Percentiles rank a stretch among this genome's conserved stretches.
Evolutionary conservation across 768 basidiomycete species (phyloP).

Genomic region (Boletus rubescentipes): DNA sequence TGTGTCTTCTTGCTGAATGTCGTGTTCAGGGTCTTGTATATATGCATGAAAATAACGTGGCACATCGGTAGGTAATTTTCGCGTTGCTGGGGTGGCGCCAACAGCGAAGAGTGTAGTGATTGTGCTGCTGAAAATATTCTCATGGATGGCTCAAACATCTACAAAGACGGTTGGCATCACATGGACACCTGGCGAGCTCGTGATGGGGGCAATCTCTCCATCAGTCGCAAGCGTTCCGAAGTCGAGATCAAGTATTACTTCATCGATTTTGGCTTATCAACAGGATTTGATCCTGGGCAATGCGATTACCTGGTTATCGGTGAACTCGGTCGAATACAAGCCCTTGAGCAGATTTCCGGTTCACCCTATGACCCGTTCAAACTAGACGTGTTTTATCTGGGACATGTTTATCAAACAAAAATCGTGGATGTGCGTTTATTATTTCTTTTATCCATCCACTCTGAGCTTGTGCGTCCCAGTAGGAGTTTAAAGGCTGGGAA

Average conservation of each 20-base stretch:
- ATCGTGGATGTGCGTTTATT: slow-evolving; percentile 11
- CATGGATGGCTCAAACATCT: slow-evolving; percentile 26
- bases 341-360: slow-evolving; percentile 21
- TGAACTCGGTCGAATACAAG: slow-evolving; percentile 11
- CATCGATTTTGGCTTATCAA: slow-evolving; percentile 37
- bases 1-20: neutral
- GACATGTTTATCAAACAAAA: slow-evolving; percentile 20
- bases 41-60: slow-evolving; percentile 35
- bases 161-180: slow-evolving; percentile 29
- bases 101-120: slow-evolving; percentile 16
- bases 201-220: slow-evolving; percentile 16
- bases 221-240: slow-evolving; percentile 25
- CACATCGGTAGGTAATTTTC: slow-evolving; percentile 30
- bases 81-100: too few relatives aligned
- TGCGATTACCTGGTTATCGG: neutral
- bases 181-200: slow-evolving; percentile 1
- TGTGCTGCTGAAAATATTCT: slow-evolving; percentile 30
- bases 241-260: slow-evolving; percentile 32
- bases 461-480: neutral
- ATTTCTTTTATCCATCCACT: neutral
- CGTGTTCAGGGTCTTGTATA: slow-evolving; percentile 32
- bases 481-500: slow-evolving; percentile 11
- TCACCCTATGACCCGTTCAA: slow-evolving; percentile 31
- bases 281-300: slow-evolving; percentile 20
- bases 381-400: slow-evolving; percentile 28